These are phyloP conservation scores for Talaromyces marneffei DNA, from an alignment of 2,329 filamentous ascomycete genomes.

Conservation along the genomic window DNA sequence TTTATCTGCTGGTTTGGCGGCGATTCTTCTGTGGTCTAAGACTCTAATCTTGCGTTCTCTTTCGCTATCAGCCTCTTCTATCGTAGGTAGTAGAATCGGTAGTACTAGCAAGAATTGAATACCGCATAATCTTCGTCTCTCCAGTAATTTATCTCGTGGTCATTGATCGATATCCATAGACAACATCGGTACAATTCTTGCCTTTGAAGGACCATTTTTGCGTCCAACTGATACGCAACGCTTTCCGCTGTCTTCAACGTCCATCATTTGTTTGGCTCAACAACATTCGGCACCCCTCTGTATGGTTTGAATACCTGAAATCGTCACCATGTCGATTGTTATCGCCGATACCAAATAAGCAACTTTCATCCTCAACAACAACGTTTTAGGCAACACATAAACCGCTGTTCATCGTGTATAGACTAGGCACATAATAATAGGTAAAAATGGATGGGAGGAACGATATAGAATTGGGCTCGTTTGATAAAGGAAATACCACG, in stretches of 20 bases:
- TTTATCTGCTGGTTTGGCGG: neutral
- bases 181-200: neutral
- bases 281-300: neutral
- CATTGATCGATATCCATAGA: neutral
- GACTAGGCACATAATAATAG: neutral
- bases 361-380: neutral
- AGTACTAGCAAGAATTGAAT: neutral
- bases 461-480: constrained; percentile 8
- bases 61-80: neutral
- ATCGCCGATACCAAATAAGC: neutral
- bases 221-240: neutral
- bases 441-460: constrained; percentile 1
- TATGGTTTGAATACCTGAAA: neutral
- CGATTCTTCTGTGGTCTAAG: neutral
- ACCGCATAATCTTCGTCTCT: neutral
- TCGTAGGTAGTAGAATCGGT: too few species aligned
- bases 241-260: neutral
- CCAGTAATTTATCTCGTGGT: neutral
- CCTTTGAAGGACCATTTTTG: neutral
- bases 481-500: constrained; percentile 5
- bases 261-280: too few species aligned
- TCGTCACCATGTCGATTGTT: neutral
- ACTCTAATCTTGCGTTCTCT: neutral
- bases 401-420: neutral
- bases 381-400: neutral